Conservation (phyloP, 495 filamentous ascomycete genomes). For the Aspergillus haitiensis region DNA sequence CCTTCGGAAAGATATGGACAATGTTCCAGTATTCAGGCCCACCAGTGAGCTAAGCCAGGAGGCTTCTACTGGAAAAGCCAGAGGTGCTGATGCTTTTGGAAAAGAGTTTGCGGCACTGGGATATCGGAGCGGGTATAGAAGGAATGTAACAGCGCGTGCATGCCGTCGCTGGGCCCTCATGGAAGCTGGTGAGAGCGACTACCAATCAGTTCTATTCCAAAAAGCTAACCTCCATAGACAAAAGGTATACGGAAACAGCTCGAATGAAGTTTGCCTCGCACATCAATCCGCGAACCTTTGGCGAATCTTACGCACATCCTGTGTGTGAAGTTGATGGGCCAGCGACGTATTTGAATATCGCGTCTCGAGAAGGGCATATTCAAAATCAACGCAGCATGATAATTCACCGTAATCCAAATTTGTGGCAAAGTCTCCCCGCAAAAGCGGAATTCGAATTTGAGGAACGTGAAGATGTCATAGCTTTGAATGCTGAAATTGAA, state of each 20-base stretch:
- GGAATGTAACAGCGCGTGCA: slow-evolving; percentile 18
- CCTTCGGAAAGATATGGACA: slow-evolving; percentile 5
- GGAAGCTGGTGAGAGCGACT: slow-evolving; percentile 19
- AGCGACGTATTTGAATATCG: slow-evolving; percentile 18
- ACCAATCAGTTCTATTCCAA: neutral
- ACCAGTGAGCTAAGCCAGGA: slow-evolving; percentile 2
- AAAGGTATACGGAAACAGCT: slow-evolving; percentile 13
- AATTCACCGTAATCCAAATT: slow-evolving; percentile 8
- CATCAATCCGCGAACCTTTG: slow-evolving; percentile 10
- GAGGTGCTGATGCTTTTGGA: slow-evolving; percentile 20
- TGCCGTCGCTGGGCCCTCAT: slow-evolving; percentile 21
- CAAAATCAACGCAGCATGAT: slow-evolving; percentile 22
- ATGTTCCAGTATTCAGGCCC: slow-evolving; percentile 18
- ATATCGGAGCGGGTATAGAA: slow-evolving; percentile 13
- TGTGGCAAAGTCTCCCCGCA: slow-evolving; percentile 17
- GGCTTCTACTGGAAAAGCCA: slow-evolving; percentile 7
- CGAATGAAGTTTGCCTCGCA: slow-evolving; percentile 21
- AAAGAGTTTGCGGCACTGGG: slow-evolving; percentile 18
- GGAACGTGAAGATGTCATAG: slow-evolving; percentile 11
- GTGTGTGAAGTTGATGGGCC: slow-evolving; percentile 19
- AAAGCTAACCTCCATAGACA: slow-evolving; percentile 12
- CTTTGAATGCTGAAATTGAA: slow-evolving; percentile 5
- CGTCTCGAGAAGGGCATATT: slow-evolving; percentile 16
- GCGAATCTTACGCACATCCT: slow-evolving; percentile 18
- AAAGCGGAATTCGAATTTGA: slow-evolving; percentile 20